Evolutionary conservation across 164 flowering plant species (phyloP), one percentile per base, ranked within the genome.

Genomic region (Piper betle): DNA sequence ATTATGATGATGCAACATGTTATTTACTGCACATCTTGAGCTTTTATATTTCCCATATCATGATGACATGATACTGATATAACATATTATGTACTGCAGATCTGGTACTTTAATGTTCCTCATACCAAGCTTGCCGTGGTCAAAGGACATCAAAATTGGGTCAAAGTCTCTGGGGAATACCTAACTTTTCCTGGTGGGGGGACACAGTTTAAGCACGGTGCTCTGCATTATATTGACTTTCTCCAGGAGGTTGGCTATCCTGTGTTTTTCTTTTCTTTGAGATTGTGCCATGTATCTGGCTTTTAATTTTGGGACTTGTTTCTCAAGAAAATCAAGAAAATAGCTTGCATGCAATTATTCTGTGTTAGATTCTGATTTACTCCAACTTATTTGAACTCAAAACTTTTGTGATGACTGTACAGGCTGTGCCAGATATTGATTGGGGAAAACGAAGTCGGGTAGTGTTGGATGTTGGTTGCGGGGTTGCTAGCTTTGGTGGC

Each of bases 401-500:
- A 46, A 10, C 12, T 12, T 10, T 46, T 46, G 11, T 9, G 15
- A 6, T 46, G 11, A 6, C 39, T 38, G 39, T 58, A 72, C 80
- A 92, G 98, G 66, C 81, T 75, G 68, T 80, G 40, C 80, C 87
- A 62, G 91, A 82, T 62, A 73, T 92, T 61, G 91, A 91, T 15
- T 92, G 98, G 98, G 98, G 97, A 40, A 89, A 82, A 72, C 86
- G 73, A 37, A 66, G 83, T 10, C 92, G 99, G 66, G 91, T 88
- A 17, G 68, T 94, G 62, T 74, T 94, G 77, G 97, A 94, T 77
- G 95, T 94, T 72, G 99, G 99, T 55, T 94, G 99, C 78, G 99
- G 99, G 37, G 99, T 94, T 61, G 99, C 99, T 52, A 94, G 99
- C 79, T 88, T 94, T 76, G 99, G 99, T 37, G 99, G 99, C 20